A percentile compares a stretch with the other conserved stretches of the same genome.
Evolutionary conservation across 2,329 filamentous ascomycete genomes (phyloP).

Genomic region (Fusarium nisikadoi): DNA sequence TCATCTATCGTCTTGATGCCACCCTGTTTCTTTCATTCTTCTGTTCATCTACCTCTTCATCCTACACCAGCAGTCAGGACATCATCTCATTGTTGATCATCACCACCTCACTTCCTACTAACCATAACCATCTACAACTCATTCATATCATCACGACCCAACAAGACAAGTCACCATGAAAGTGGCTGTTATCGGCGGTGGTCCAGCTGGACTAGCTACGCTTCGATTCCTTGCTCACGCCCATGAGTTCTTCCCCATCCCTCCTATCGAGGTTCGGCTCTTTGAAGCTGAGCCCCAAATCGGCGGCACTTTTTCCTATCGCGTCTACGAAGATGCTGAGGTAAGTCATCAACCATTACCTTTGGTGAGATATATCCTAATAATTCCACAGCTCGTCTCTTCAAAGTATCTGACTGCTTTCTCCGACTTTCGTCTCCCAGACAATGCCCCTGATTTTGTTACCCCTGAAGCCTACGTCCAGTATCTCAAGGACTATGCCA

Average conservation of each 20-base stretch:
- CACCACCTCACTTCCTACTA: not conserved
- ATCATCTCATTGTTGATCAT: not conserved
- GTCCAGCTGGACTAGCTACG: conserved; percentile 55
- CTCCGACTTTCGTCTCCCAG: conserved; percentile 58
- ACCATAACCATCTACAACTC: not conserved
- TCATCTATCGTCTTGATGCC: rapidly evolving
- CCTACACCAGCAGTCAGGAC: not conserved
- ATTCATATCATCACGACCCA: not conserved
- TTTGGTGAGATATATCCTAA: not conserved
- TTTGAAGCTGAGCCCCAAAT: conserved; percentile 58
- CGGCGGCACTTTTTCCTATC: conserved; percentile 60
- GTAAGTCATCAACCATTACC: conserved; percentile 18
- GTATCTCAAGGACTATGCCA: conserved; percentile 57
- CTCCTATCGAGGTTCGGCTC: conserved; percentile 54
- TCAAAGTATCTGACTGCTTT: conserved; percentile 63
- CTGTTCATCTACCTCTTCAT: not conserved
- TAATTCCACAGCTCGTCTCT: conserved; percentile 53
- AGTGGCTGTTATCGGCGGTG: conserved; percentile 57
- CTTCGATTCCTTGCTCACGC: conserved; percentile 54
- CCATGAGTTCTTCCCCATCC: conserved; percentile 51
- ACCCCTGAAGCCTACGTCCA: conserved; percentile 52
- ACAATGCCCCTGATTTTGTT: conserved; percentile 57
- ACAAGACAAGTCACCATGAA: conserved; percentile 39
- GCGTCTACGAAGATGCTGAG: conserved; percentile 61
- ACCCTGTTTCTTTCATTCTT: rapidly evolving